Conservation (phyloP, 2,329 filamentous ascomycete genomes). For the Sclerotinia borealis region DNA sequence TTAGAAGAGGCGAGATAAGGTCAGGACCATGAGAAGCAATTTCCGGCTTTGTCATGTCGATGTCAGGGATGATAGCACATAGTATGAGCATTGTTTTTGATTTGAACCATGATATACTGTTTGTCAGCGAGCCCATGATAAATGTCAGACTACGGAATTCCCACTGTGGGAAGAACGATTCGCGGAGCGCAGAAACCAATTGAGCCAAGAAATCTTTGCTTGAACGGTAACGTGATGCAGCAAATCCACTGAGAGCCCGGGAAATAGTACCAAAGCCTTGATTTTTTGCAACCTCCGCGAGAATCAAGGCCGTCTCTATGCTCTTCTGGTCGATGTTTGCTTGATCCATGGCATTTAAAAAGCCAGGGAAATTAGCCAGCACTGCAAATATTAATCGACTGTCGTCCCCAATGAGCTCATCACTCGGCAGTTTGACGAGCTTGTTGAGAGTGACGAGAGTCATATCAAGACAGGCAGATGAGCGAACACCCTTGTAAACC, state of each 20-base stretch:
- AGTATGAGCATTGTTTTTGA: conserved; percentile 88
- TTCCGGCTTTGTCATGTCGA: conserved; percentile 88
- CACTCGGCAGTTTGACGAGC: conserved; percentile 72
- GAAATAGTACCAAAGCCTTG: conserved; percentile 65
- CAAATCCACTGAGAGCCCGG: conserved; percentile 63
- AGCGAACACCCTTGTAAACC: conserved; percentile 87
- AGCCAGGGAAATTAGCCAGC: conserved; percentile 86
- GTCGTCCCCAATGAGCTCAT: conserved; percentile 74
- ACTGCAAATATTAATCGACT: conserved; percentile 76
- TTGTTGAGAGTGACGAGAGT: conserved; percentile 74
- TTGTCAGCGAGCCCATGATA: conserved; percentile 84
- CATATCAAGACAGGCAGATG: conserved; percentile 71
- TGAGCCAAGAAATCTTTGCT: conserved; percentile 72
- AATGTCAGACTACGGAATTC: conserved; percentile 86
- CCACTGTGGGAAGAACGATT: conserved; percentile 72
- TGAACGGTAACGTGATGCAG: conserved; percentile 58
- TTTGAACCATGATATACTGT: conserved; percentile 83
- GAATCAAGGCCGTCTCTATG: conserved; percentile 58
- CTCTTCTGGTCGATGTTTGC: conserved; percentile 49
- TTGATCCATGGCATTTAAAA: conserved; percentile 72
- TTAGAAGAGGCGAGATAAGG: conserved; percentile 84
- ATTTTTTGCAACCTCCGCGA: conserved; percentile 66
- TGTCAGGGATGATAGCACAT: conserved; percentile 75
- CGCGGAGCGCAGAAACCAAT: conserved; percentile 66
- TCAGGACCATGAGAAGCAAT: conserved; percentile 89